Conservation (phyloP, 2,329 filamentous ascomycete genomes). For the Beauveria caledonica region DNA sequence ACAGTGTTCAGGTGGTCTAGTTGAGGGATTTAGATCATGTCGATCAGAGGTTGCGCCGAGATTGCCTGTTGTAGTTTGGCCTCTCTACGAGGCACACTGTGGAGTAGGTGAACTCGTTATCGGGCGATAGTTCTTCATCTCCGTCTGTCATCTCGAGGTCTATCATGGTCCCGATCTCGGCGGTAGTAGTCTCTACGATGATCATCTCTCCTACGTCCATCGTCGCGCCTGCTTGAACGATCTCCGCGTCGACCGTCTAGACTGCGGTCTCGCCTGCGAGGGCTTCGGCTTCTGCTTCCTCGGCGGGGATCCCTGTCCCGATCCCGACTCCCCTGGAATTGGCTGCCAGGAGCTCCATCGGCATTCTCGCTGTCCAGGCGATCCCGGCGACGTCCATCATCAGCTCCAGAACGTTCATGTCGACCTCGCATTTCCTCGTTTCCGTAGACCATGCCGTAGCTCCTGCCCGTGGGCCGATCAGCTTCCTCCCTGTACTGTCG, state of each 20-base stretch:
- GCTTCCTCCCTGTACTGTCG: constrained; percentile 76
- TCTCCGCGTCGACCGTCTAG: constrained; percentile 27
- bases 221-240: constrained; percentile 20
- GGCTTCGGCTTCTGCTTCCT: constrained; percentile 38
- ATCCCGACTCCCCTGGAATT: constrained; percentile 11
- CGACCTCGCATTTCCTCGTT: constrained; percentile 56
- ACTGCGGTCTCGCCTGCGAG: constrained; percentile 23
- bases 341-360: neutral
- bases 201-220: neutral
- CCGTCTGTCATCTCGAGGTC: neutral
- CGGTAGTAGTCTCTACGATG: constrained; percentile 3
- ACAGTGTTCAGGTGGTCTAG: neutral
- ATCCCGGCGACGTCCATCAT: constrained; percentile 14
- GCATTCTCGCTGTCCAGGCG: constrained; percentile 14
- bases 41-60: neutral
- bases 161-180: neutral
- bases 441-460: constrained; percentile 77
- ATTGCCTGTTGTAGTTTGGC: neutral
- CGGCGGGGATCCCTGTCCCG: constrained; percentile 7
- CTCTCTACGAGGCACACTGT: neutral
- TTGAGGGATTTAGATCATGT: neutral
- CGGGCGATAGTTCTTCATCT: neutral
- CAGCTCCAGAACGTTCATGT: constrained; percentile 32
- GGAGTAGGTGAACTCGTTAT: neutral
- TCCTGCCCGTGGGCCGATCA: constrained; percentile 33